phyloP scores from a whole-genome alignment of 208 protist genomes.

The Trypanosoma caninum region DNA sequence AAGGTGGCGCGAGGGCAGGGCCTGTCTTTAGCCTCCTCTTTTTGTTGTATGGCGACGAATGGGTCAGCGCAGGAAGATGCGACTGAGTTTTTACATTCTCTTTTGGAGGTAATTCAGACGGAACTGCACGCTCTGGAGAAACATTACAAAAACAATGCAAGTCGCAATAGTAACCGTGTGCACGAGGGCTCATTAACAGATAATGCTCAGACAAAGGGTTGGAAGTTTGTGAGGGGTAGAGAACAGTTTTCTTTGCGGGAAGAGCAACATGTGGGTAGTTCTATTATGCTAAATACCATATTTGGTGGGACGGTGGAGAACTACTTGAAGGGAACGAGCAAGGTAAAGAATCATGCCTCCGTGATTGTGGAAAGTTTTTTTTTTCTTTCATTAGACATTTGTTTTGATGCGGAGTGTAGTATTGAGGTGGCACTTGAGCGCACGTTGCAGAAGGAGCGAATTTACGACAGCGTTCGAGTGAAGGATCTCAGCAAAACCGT shows the following conservation, averaged over 20 bases:
- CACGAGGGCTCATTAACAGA: background rate
- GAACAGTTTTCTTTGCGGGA: constrained; percentile 53
- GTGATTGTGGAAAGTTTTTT: constrained; percentile 68
- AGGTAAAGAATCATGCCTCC: constrained; percentile 46
- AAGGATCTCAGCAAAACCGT: constrained; percentile 68
- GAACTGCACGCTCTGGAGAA: constrained; percentile 38
- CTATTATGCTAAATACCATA: constrained; percentile 43
- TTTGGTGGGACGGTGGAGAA: constrained; percentile 74
- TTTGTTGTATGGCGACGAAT: constrained; percentile 17
- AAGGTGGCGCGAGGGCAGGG: constrained; percentile 1
- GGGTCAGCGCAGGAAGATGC: constrained; percentile 79
- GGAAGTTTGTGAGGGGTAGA: constrained; percentile 61
- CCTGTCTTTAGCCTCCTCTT: background rate
- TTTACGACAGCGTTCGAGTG: constrained; percentile 52
- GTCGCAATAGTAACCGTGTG: background rate
- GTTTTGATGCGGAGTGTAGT: constrained; percentile 55
- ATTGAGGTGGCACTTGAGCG: constrained; percentile 67
- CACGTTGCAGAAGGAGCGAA: constrained; percentile 48
- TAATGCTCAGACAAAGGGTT: constrained; percentile 35
- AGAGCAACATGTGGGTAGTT: constrained; percentile 37
- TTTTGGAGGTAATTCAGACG: constrained; percentile 60
- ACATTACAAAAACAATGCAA: no score
- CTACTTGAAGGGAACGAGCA: constrained; percentile 59
- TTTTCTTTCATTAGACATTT: constrained; percentile 56
- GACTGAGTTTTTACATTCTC: constrained; percentile 71